These are phyloP conservation scores for Dimargaris cristalligena DNA, from an alignment of 192 early-diverging fungal species.

Conservation along the genomic window DNA sequence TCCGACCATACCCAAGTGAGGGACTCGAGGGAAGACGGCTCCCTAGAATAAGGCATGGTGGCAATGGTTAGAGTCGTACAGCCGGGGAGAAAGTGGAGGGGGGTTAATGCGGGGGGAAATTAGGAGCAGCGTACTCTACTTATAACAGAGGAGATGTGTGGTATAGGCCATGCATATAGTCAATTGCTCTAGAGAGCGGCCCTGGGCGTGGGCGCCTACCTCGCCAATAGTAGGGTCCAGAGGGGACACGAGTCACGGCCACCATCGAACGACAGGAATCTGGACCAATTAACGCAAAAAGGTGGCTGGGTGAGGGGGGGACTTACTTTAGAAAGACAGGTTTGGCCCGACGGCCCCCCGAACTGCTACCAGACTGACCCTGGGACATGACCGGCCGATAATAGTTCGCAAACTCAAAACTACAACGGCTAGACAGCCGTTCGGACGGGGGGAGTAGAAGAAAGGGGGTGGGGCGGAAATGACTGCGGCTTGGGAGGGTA, in stretches of 20 bases:
- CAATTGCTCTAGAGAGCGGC: neutral
- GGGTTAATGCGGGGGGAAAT: neutral
- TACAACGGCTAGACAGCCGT: too few relatives aligned
- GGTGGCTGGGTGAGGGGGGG: neutral
- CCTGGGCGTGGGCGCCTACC: too few relatives aligned
- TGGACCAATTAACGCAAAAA: neutral
- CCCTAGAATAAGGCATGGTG: slow-evolving; percentile 17
- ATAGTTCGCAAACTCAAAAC: too few relatives aligned
- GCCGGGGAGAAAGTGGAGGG: neutral
- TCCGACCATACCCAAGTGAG: slow-evolving; percentile 41
- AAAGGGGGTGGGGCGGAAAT: too few relatives aligned
- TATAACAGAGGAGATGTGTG: neutral
- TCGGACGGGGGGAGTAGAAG: too few relatives aligned
- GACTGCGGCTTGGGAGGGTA: too few relatives aligned
- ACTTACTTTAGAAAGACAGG: slow-evolving; percentile 3
- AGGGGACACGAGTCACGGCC: too few relatives aligned
- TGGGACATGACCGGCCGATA: too few relatives aligned
- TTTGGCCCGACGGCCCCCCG: neutral
- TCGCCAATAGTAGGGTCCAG: too few relatives aligned
- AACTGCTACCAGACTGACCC: too few relatives aligned
- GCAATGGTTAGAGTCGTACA: neutral
- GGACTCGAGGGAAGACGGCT: slow-evolving; percentile 41
- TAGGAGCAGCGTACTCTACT: neutral
- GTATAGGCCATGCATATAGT: neutral
- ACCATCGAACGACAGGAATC: neutral